Evolutionary conservation across 345 rosid species (phyloP), one percentile per base, ranked within the genome.

Genomic region (Conringia planisiliqua): DNA sequence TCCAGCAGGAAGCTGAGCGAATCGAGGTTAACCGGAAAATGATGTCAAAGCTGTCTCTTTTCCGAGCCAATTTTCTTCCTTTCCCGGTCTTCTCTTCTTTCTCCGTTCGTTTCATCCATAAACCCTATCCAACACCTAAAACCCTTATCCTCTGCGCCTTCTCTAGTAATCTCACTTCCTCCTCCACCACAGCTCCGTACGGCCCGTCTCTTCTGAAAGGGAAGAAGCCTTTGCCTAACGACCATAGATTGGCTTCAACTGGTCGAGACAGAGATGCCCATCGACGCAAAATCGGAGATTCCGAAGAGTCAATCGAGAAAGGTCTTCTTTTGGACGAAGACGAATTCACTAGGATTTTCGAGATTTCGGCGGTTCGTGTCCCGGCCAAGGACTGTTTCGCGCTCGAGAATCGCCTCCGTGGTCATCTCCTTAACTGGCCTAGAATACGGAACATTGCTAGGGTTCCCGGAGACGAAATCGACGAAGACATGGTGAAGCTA

Each of bases 381-480:
- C 90, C 96, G 1, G 81, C 92, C 3, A 85, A 73, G 64, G 86
- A 83, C 51, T 90, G 90, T 71, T 86, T 82, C 67, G 68, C 80
- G 58, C 84, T 90, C 5, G 96, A 92, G 85, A 85, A 79, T 66
- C 90, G 90, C 62, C 83, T 92, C 76, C 90, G 96, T 8, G 94
- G 97, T 17, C 96, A 92, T 81, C 87, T 92, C 20, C 86, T 92
- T 44, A 92, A 92, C 67, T 92, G 97, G 93, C 94, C 97, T 10
- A 81, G 92, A 38, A 73, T 90, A 50, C 83, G 81, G 50, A 92
- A 92, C 81, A 82, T 92, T 38, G 96, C 96, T 27, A 85, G 92
- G 43, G 90, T 92, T 10, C 86, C 86, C 2, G 96, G 92, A 3
- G 97, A 88, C n/a, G 96, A 90, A 40, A 70, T 90, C 18, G 94